These are phyloP conservation scores for Apiotrichum mycotoxinovorans DNA, from an alignment of 1,284 basidiomycete genomes.

Conservation along the genomic window DNA sequence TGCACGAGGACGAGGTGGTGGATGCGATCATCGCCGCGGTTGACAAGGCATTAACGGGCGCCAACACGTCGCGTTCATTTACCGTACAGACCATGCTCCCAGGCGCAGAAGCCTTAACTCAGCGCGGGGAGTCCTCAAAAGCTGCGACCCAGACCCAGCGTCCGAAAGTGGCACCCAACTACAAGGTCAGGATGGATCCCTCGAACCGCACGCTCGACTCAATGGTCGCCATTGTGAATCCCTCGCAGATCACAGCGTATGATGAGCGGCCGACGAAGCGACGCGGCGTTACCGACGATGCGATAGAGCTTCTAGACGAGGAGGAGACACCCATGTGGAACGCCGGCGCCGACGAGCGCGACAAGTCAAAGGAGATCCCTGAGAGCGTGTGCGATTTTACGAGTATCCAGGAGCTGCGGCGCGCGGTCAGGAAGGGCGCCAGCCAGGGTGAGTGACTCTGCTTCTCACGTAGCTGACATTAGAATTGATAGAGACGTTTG, in stretches of 20 bases:
- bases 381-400: constrained; percentile 76
- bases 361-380: constrained; percentile 59
- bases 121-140: background rate
- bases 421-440: constrained; percentile 58
- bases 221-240: constrained; percentile 62
- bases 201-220: constrained; percentile 87
- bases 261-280: constrained; percentile 29
- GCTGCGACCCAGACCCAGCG: background rate
- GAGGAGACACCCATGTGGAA: constrained; percentile 28
- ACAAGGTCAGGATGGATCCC: constrained; percentile 87
- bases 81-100: constrained; percentile 65
- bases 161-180: constrained; percentile 61
- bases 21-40: constrained; percentile 73
- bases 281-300: constrained; percentile 16
- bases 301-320: constrained; percentile 8
- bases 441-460: constrained; percentile 62
- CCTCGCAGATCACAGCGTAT: constrained; percentile 32
- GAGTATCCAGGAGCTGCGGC: constrained; percentile 70
- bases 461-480: constrained; percentile 3
- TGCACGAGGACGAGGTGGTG: constrained; percentile 86
- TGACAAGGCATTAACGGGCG: constrained; percentile 62
- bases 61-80: constrained; percentile 66
- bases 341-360: constrained; percentile 12
- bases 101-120: constrained; percentile 24
- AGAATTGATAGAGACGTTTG: constrained; percentile 79